Percentiles rank a stretch among this genome's conserved stretches.
Evolutionary conservation across 306 rosid genomes (phyloP).

Genomic region (Ceratonia siliqua): DNA sequence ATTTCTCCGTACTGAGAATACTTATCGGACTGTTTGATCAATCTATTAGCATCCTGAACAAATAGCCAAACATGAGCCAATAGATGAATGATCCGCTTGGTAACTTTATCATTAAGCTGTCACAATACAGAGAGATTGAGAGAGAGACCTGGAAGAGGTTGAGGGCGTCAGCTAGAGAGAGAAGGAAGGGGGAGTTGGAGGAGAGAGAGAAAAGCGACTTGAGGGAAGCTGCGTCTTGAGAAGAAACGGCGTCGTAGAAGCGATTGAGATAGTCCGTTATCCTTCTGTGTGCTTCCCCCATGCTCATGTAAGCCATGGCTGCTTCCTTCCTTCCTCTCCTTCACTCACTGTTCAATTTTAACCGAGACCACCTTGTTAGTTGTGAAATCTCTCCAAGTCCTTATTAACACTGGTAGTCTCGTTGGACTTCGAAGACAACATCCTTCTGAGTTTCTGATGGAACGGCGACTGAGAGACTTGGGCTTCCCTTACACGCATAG

Average conservation of each 20-base stretch:
- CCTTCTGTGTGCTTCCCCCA: slow-evolving; percentile 92
- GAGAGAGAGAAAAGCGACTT: slow-evolving; percentile 74
- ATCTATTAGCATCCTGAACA: slow-evolving; percentile 57
- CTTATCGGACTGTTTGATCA: slow-evolving; percentile 73
- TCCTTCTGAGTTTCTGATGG: background rate
- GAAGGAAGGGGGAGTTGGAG: slow-evolving; percentile 56
- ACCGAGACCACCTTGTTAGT: background rate
- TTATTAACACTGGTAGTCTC: background rate
- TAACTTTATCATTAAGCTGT: background rate
- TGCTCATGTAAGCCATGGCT: slow-evolving; percentile 79
- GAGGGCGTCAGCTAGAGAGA: slow-evolving; percentile 81
- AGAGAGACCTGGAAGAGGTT: slow-evolving; percentile 54
- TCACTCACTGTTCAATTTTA: background rate
- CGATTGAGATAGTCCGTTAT: slow-evolving; percentile 76
- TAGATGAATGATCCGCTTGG: background rate
- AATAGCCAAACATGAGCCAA: background rate
- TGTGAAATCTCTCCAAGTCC: background rate
- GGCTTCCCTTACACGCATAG: background rate
- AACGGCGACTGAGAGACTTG: background rate
- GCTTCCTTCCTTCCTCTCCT: background rate
- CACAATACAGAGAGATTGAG: background rate
- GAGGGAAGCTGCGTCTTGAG: slow-evolving; percentile 73
- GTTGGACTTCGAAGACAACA: background rate
- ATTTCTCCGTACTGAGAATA: slow-evolving; percentile 67
- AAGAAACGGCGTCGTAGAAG: slow-evolving; percentile 68